Conservation (phyloP, 305 asterid genomes). For the Coffea humblotiana region DNA sequence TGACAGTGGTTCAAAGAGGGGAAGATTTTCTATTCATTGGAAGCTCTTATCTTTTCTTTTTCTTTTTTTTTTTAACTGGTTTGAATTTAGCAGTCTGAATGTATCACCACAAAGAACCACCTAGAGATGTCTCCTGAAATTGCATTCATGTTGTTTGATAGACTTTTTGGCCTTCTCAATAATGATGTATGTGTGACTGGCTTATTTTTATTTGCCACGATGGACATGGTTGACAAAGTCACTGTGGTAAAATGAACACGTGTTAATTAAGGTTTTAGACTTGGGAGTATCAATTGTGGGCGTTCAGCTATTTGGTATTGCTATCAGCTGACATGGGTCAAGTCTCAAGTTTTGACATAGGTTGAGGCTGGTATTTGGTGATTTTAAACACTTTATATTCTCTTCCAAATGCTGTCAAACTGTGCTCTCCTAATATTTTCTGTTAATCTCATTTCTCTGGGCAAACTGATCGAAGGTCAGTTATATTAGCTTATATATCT, state of each 20-base stretch:
- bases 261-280: not conserved
- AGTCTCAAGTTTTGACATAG: not conserved
- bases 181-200: not conserved
- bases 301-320: not conserved
- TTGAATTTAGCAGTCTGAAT: too few relatives aligned
- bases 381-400: not conserved
- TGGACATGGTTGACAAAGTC: not conserved
- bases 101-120: too few relatives aligned
- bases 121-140: too few relatives aligned
- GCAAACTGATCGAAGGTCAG: not conserved
- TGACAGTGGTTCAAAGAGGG: too few relatives aligned
- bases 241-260: not conserved
- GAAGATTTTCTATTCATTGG: too few relatives aligned
- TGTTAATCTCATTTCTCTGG: not conserved
- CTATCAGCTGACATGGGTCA: not conserved
- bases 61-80: too few relatives aligned
- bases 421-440: too few relatives aligned
- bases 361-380: not conserved
- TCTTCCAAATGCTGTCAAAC: not conserved
- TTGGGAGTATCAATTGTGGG: not conserved
- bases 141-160: too few relatives aligned
- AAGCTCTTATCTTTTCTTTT: too few relatives aligned
- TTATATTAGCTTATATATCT: too few relatives aligned
- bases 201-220: not conserved
- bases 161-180: too few relatives aligned